Evolutionary conservation across 306 rosid genomes (phyloP).

Genomic region (Phaseolus lunatus): DNA sequence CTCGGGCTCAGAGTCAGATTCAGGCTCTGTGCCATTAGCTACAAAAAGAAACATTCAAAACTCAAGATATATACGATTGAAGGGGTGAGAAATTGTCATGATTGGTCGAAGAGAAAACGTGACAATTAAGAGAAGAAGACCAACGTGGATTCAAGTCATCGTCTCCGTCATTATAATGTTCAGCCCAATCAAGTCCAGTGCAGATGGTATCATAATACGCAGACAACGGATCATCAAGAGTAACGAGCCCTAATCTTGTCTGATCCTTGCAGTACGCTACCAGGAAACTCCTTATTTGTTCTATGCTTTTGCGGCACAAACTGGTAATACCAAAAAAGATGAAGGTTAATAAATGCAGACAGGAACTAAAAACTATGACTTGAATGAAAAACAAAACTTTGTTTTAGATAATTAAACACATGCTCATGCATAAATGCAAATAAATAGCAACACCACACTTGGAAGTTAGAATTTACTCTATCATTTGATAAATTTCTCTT

Average conservation of each 20-base stretch:
- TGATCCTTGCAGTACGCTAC: slow-evolving; percentile 52
- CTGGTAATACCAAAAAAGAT: slow-evolving; percentile 41
- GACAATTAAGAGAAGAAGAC: not conserved
- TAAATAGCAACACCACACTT: no score
- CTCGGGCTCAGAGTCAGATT: not conserved
- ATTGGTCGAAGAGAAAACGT: not conserved
- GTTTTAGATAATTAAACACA: no score
- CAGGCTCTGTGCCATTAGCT: not conserved
- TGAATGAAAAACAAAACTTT: no score
- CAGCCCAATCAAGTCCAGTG: slow-evolving; percentile 67
- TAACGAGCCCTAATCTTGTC: slow-evolving; percentile 49
- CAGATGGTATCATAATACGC: slow-evolving; percentile 68
- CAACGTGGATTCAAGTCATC: not conserved
- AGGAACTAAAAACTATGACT: not conserved
- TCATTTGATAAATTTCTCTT: slow-evolving; percentile 41
- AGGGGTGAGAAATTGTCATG: not conserved
- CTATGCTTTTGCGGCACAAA: slow-evolving; percentile 53
- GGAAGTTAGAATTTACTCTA: slow-evolving; percentile 59
- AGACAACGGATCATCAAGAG: slow-evolving; percentile 65
- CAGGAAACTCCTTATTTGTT: slow-evolving; percentile 59
- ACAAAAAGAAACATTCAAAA: no score
- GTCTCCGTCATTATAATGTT: slow-evolving; percentile 37
- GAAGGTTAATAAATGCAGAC: not conserved
- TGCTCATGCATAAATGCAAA: not conserved
- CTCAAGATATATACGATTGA: not conserved